A percentile compares a stretch with the other conserved stretches of the same genome.
These are phyloP conservation scores for Phytophthora agathidicida DNA, from an alignment of 352 stramenopile genomes.

Conservation along the genomic window DNA sequence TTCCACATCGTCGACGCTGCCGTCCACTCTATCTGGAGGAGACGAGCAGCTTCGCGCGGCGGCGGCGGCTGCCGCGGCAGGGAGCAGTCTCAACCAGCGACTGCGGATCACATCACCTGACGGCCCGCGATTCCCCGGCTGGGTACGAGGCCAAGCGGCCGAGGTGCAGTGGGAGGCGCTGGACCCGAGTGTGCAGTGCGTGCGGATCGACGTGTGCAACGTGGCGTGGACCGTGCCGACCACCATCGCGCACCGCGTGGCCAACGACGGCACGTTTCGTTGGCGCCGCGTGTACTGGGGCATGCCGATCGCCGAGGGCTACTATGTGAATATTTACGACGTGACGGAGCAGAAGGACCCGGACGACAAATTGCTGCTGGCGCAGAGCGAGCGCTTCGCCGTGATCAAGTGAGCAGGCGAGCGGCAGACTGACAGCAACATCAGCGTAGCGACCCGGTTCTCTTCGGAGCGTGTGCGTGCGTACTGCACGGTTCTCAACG, in stretches of 20 bases:
- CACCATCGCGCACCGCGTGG: conserved; percentile 69
- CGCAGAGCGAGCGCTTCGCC: conserved; percentile 73
- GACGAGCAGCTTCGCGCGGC: conserved; percentile 46
- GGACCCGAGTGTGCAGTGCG: conserved; percentile 66
- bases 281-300: conserved; percentile 87
- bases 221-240: conserved; percentile 81
- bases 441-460: conserved; percentile 32
- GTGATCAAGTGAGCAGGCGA: conserved; percentile 49
- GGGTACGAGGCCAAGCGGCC: conserved; percentile 78
- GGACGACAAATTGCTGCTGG: conserved; percentile 54
- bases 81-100: conserved; percentile 38
- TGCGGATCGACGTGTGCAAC: conserved; percentile 90
- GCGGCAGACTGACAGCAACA: conserved; percentile 22
- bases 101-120: conserved; percentile 62
- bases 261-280: conserved; percentile 72
- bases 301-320: conserved; percentile 84
- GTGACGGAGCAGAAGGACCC: conserved; percentile 60
- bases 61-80: conserved; percentile 10
- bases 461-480: conserved; percentile 18
- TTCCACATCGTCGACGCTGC: conserved; percentile 26
- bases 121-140: conserved; percentile 57
- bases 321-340: conserved; percentile 91
- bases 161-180: conserved; percentile 83
- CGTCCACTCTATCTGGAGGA: conserved; percentile 18
- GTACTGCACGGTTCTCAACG: background rate